Evolutionary conservation across 441 rosid species (phyloP).

Genomic region (Kokia cookei): DNA sequence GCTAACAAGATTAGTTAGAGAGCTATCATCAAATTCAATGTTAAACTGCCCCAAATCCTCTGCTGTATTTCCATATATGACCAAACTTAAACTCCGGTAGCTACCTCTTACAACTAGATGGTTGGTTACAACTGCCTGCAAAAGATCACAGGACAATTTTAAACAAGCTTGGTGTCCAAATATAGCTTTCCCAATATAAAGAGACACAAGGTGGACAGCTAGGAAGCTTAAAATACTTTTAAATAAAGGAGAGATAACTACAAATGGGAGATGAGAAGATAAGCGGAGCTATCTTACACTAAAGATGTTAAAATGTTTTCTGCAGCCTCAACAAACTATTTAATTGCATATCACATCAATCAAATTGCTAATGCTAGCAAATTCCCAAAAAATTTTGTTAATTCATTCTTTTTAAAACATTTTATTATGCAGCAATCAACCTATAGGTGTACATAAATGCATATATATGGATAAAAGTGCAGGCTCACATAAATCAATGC

Average conservation of each 20-base stretch:
- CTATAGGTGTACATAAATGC: background rate
- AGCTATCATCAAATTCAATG: constrained; percentile 86
- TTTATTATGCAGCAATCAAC: background rate
- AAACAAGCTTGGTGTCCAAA: background rate
- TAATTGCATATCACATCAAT: background rate
- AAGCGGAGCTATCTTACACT: background rate
- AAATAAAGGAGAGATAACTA: background rate
- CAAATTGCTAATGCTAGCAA: background rate
- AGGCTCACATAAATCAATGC: background rate
- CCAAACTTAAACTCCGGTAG: constrained; percentile 89
- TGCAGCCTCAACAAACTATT: background rate
- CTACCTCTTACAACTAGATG: constrained; percentile 96
- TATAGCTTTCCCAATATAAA: background rate
- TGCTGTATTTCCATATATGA: constrained; percentile 89
- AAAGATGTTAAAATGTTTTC: background rate
- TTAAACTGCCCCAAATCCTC: constrained; percentile 98
- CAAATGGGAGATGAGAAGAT: background rate
- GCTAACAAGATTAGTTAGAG: constrained; percentile 79
- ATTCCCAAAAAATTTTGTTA: background rate
- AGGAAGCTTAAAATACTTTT: background rate
- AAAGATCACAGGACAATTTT: background rate
- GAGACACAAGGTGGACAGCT: background rate
- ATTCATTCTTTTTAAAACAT: background rate
- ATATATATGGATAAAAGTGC: background rate
- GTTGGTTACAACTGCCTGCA: constrained; percentile 96